Conservation (phyloP, 2,329 filamentous ascomycete species). For the Didymella sp. region DNA sequence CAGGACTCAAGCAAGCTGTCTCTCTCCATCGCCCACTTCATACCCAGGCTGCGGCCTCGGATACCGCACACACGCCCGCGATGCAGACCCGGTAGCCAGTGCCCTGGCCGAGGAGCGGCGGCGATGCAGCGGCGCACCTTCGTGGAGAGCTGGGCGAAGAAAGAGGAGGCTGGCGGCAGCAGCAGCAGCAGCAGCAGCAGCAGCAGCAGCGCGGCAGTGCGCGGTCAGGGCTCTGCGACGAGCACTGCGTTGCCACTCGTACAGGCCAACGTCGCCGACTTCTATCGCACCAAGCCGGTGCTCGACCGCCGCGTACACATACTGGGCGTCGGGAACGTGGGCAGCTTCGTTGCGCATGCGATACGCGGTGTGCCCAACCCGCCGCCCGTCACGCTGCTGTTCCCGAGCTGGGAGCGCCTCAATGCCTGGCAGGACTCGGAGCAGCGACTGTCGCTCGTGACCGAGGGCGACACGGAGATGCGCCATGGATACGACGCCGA, state of each 20-base stretch:
- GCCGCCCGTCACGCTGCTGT: conserved; percentile 80
- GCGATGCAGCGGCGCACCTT: conserved; percentile 32
- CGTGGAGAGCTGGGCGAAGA: conserved; percentile 32
- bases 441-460: conserved; percentile 56
- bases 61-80: conserved; percentile 48
- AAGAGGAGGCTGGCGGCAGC: conserved; percentile 17
- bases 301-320: conserved; percentile 62
- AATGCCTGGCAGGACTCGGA: conserved; percentile 56
- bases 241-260: neutral
- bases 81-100: conserved; percentile 55
- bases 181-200: no score
- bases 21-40: conserved; percentile 47
- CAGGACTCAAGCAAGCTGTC: conserved; percentile 52
- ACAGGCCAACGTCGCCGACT: conserved; percentile 32
- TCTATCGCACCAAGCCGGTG: conserved; percentile 43
- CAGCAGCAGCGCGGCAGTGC: no score
- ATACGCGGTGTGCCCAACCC: conserved; percentile 66
- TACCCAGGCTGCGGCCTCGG: conserved; percentile 56
- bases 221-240: neutral
- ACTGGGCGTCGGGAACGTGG: conserved; percentile 81
- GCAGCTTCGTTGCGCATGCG: conserved; percentile 77
- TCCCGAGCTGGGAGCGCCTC: conserved; percentile 63
- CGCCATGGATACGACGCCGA: conserved; percentile 57
- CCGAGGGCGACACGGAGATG: conserved; percentile 51
- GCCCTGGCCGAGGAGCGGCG: conserved; percentile 55